These are phyloP conservation scores for Cinnamomum micranthum DNA, from an alignment of 164 flowering plant genomes.

Conservation along the genomic window DNA sequence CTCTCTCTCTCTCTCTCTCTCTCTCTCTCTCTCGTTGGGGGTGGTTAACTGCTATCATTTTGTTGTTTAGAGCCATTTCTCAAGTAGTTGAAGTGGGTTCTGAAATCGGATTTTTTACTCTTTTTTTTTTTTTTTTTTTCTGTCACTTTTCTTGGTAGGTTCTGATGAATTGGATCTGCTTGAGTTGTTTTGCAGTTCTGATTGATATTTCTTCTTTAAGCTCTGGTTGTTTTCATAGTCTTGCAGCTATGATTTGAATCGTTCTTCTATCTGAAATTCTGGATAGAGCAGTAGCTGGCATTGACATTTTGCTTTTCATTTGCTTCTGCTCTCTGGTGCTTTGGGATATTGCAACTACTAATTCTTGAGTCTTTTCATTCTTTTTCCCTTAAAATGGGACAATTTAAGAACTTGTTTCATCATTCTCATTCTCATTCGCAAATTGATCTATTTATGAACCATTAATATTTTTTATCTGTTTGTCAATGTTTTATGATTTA, in stretches of 20 bases:
- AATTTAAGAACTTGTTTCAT: background rate
- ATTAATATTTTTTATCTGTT: background rate
- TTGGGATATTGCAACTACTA: too few species aligned
- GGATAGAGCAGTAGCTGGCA: background rate
- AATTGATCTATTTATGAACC: too few species aligned
- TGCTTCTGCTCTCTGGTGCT: background rate
- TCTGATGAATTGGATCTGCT: background rate
- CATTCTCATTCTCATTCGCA: background rate
- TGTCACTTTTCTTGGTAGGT: background rate
- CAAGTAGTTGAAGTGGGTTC: constrained; percentile 6
- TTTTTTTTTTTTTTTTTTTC: background rate
- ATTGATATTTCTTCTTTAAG: background rate
- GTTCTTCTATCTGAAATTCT: background rate
- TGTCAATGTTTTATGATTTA: background rate
- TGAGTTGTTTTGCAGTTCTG: too few species aligned
- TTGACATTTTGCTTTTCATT: background rate
- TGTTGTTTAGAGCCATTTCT: background rate
- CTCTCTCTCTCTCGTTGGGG: constrained; percentile 3
- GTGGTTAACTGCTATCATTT: background rate
- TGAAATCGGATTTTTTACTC: background rate
- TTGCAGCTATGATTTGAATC: background rate
- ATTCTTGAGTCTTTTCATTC: too few species aligned
- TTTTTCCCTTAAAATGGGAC: background rate
- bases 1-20: constrained; percentile 6
- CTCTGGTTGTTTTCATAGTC: background rate